These are phyloP conservation scores for Didymella glomerata DNA, from an alignment of 2,329 filamentous ascomycete genomes.

Conservation along the genomic window DNA sequence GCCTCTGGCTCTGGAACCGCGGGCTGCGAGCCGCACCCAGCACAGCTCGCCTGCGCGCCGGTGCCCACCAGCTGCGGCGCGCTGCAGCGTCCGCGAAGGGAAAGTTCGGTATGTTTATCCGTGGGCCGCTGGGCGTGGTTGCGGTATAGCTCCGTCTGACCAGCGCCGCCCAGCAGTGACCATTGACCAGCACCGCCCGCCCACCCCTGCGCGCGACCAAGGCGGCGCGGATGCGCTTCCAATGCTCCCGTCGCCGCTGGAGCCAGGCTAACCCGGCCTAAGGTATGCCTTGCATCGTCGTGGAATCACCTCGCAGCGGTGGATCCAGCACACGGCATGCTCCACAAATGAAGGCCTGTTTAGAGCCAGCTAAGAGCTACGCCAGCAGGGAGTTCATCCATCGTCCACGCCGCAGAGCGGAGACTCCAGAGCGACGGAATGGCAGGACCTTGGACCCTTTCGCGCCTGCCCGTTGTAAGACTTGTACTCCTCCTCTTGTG, in stretches of 20 bases:
- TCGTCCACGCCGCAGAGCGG: conserved; percentile 21
- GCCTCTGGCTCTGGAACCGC: neutral
- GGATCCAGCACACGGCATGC: conserved; percentile 20
- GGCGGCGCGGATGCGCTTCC: conserved; percentile 15
- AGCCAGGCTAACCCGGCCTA: conserved; percentile 12
- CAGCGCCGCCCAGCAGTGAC: neutral
- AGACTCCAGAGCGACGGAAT: conserved; percentile 21
- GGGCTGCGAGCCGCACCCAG: neutral
- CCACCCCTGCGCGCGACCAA: neutral
- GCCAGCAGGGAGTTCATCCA: conserved; percentile 19
- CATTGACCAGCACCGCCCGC: neutral
- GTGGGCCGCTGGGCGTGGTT: conserved; percentile 3
- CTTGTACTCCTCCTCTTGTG: conserved; percentile 20
- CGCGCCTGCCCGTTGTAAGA: conserved; percentile 16
- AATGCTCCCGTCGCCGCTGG: conserved; percentile 16
- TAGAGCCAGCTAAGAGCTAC: conserved; percentile 11
- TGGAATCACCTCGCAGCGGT: conserved; percentile 21
- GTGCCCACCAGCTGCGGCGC: neutral
- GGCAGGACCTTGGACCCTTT: conserved; percentile 13
- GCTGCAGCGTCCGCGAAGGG: conserved; percentile 9
- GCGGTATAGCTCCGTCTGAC: conserved; percentile 8
- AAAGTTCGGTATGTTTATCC: conserved; percentile 11
- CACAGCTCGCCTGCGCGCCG: neutral
- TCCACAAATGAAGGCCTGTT: conserved; percentile 22
- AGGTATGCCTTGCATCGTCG: conserved; percentile 21